These are phyloP conservation scores for Neurospora sp. DNA, from an alignment of 495 filamentous ascomycete genomes.

Conservation along the genomic window DNA sequence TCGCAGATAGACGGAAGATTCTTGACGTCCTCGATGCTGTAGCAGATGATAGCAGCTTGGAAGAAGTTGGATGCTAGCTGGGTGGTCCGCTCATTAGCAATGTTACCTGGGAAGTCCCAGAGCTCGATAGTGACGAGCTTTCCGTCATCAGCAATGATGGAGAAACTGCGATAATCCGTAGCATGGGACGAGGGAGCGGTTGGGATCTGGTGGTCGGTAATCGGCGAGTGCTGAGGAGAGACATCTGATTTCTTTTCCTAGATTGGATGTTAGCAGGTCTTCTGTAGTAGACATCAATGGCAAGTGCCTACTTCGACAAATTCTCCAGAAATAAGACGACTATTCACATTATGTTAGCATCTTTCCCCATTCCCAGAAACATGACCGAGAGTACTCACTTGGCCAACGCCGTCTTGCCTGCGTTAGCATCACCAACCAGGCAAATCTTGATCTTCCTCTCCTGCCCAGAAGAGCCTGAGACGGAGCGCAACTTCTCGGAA, in stretches of 20 bases:
- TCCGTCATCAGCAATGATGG: conserved; percentile 1
- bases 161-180: conserved; percentile 9
- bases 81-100: neutral
- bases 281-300: neutral
- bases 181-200: conserved; percentile 2
- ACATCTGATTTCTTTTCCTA: neutral
- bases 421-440: conserved; percentile 11
- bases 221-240: neutral
- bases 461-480: neutral
- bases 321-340: neutral
- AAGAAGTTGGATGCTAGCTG: conserved; percentile 15
- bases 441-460: conserved; percentile 13
- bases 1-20: conserved; percentile 4
- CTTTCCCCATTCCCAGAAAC: neutral
- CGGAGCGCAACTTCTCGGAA: neutral
- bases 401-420: conserved; percentile 17
- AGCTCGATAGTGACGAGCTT: conserved; percentile 14
- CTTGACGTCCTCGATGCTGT: conserved; percentile 12
- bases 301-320: neutral
- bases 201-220: neutral
- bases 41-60: conserved; percentile 22
- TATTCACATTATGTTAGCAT: neutral
- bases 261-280: neutral
- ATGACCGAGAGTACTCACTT: neutral
- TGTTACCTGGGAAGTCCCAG: conserved; percentile 21